A percentile compares a stretch with the other conserved stretches of the same genome.
Evolutionary conservation across 2,329 filamentous ascomycete species (phyloP).

Genomic region (Colletotrichum graminicola): DNA sequence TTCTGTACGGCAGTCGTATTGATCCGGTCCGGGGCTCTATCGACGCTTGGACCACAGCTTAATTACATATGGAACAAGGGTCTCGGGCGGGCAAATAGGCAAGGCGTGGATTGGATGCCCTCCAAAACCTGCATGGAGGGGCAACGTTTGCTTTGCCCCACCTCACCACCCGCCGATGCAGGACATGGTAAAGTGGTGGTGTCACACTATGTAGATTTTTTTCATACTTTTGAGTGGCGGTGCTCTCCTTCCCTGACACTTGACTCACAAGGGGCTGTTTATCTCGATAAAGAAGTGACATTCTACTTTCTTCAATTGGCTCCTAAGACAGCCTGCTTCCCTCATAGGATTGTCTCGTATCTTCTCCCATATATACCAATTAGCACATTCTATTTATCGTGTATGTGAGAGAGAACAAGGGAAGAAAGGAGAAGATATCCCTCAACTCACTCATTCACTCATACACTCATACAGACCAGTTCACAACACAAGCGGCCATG

Average conservation of each 20-base stretch:
- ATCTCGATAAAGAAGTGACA: conserved; percentile 39
- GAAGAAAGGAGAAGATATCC: conserved; percentile 3
- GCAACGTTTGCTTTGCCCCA: conserved; percentile 43
- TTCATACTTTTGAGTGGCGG: conserved; percentile 39
- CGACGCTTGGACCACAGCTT: conserved; percentile 53
- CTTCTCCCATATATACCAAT: neutral
- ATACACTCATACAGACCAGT: neutral
- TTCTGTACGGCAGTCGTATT: conserved; percentile 27
- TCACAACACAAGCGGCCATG: conserved; percentile 57
- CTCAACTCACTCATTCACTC: conserved; percentile 15
- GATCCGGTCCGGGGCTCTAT: conserved; percentile 43
- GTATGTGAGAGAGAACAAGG: conserved; percentile 7
- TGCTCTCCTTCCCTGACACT: conserved; percentile 27
- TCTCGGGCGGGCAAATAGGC: conserved; percentile 36
- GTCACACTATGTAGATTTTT: conserved; percentile 41
- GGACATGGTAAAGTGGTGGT: conserved; percentile 42
- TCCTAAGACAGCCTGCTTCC: conserved; percentile 5
- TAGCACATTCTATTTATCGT: neutral
- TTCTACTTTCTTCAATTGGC: conserved; percentile 32
- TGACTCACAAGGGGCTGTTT: conserved; percentile 36
- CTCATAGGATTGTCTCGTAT: conserved; percentile 3
- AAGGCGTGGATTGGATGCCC: conserved; percentile 39
- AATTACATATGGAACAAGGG: conserved; percentile 43
- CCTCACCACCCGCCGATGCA: conserved; percentile 47
- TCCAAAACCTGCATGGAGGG: conserved; percentile 44